Evolutionary conservation across 805 yeast species (phyloP).

Genomic region (Alloascoidea africana): DNA sequence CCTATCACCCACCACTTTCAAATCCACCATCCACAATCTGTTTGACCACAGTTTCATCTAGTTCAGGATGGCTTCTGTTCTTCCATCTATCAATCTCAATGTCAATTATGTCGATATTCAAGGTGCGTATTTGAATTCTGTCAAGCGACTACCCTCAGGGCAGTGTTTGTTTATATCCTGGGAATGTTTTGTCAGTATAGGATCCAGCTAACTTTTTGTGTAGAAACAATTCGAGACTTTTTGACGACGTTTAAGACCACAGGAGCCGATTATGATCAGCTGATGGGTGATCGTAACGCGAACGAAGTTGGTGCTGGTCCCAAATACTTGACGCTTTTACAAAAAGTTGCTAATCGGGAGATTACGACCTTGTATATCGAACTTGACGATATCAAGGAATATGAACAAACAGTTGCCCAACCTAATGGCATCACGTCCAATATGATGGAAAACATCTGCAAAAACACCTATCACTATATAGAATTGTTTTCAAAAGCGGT

Average conservation of each 20-base stretch:
- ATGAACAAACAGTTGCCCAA: conserved; percentile 32
- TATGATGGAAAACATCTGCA: conserved; percentile 18
- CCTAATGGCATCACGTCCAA: conserved; percentile 14
- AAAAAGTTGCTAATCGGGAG: conserved; percentile 76
- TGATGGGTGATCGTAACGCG: conserved; percentile 8
- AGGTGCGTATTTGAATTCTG: no score
- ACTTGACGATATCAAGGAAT: conserved; percentile 68
- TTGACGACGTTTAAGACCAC: conserved; percentile 8
- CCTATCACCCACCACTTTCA: no score
- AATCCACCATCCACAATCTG: no score
- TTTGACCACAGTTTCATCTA: no score
- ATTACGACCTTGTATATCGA: conserved; percentile 52
- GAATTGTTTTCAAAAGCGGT: conserved; percentile 64
- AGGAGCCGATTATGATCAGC: conserved; percentile 13
- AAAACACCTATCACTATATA: conserved; percentile 64
- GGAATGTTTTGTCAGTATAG: neutral
- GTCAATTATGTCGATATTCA: conserved; percentile 53
- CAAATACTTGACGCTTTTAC: conserved; percentile 65
- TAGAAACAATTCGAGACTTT: conserved; percentile 9
- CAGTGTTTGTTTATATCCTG: neutral
- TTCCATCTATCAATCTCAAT: conserved; percentile 54
- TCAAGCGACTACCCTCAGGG: no score
- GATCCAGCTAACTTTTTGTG: conserved; percentile 1
- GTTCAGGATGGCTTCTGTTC: conserved; percentile 15
- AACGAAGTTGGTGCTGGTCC: conserved; percentile 28